Conservation (phyloP, 2,329 filamentous ascomycete species). For the Calonectria leucothoes region DNA sequence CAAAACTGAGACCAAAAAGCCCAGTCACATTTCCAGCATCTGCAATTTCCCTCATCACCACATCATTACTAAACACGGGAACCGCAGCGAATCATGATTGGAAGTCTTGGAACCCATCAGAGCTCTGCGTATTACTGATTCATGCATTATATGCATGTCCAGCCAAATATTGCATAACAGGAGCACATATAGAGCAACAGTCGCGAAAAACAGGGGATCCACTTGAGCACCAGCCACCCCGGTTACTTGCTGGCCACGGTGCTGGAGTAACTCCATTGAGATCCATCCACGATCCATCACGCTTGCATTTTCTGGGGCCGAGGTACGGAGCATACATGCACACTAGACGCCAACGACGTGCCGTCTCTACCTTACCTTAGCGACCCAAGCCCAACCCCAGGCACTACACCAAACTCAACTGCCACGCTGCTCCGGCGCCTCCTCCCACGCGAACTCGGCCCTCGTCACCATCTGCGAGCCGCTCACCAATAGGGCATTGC, state of each 20-base stretch:
- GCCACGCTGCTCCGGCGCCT: background rate
- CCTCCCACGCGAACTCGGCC: background rate
- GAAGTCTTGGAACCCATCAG: background rate
- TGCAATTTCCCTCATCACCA: background rate
- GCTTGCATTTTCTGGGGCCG: constrained; percentile 25
- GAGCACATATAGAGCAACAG: background rate
- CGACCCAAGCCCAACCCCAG: background rate
- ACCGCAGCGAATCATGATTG: background rate
- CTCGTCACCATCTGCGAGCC: background rate
- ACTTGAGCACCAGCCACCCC: constrained; percentile 3
- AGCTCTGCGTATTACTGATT: background rate
- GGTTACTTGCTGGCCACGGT: background rate
- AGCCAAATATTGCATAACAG: background rate
- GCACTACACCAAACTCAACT: constrained; percentile 7
- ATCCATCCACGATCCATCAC: constrained; percentile 25
- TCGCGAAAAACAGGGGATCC: background rate
- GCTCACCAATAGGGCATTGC: constrained; percentile 1
- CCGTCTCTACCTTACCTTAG: constrained; percentile 8
- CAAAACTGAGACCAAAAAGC: background rate
- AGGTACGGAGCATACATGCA: constrained; percentile 13
- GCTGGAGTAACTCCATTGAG: constrained; percentile 14
- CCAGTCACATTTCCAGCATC: background rate
- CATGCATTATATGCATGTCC: background rate
- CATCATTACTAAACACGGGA: background rate
- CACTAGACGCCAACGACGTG: constrained; percentile 12